Evolutionary conservation across 2,329 filamentous ascomycete genomes (phyloP).

Genomic region (Stemphylium lycopersici): DNA sequence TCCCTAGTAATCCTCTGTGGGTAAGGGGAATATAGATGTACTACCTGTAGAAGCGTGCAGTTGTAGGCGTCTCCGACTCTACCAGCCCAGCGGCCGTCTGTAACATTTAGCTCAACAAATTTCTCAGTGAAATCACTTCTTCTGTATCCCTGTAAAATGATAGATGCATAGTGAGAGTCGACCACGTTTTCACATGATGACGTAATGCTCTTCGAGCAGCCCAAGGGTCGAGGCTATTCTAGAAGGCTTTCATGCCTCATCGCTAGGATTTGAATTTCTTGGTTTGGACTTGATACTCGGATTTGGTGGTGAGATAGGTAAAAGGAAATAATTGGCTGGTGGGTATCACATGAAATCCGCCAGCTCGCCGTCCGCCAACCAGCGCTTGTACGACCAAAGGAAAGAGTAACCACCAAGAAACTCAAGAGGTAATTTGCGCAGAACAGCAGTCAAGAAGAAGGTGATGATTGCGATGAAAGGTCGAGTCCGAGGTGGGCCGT

Average conservation of each 20-base stretch:
- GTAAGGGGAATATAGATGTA: neutral
- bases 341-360: constrained; percentile 5
- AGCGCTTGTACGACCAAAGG: neutral
- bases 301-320: constrained; percentile 21
- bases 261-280: neutral
- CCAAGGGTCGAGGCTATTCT: neutral
- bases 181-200: constrained; percentile 8
- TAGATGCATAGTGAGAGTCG: neutral
- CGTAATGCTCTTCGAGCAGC: neutral
- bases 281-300: neutral
- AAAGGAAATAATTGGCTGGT: neutral
- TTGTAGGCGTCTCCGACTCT: neutral
- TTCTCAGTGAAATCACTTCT: neutral
- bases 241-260: neutral
- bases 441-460: neutral
- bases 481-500: constrained; percentile 27
- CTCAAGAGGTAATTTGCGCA: neutral
- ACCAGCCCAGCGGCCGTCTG: neutral
- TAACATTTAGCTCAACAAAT: neutral
- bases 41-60: neutral
- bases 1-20: neutral
- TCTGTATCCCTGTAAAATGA: neutral
- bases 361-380: constrained; percentile 1
- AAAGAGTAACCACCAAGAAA: neutral
- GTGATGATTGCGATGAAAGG: neutral